phyloP scores from a whole-genome alignment of 345 rosid species.

The Barbarea vulgaris region DNA sequence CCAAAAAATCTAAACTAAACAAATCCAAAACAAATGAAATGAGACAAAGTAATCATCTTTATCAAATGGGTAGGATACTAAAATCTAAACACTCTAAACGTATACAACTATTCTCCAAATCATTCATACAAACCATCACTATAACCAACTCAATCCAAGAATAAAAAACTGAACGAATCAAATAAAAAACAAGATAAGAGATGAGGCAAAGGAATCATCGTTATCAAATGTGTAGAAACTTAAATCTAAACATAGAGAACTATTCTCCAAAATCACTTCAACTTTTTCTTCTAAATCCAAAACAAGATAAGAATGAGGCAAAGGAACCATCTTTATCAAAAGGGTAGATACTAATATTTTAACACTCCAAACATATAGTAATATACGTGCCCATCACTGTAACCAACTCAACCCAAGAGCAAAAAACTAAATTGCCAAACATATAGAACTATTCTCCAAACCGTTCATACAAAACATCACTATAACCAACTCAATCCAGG shows the following conservation, averaged over 20 bases:
- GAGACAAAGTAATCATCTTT: background rate
- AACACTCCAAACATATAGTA: background rate
- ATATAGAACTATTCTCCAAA: background rate
- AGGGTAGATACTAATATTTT: background rate
- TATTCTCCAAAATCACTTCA: background rate
- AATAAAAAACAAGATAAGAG: too few species aligned
- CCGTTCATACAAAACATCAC: background rate
- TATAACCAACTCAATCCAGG: background rate
- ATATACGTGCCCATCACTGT: too few species aligned
- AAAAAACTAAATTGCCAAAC: too few species aligned
- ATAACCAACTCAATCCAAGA: too few species aligned
- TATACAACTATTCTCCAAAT: too few species aligned
- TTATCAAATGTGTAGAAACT: too few species aligned
- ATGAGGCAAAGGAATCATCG: too few species aligned
- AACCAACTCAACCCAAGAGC: too few species aligned
- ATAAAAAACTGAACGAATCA: too few species aligned
- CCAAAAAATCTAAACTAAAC: background rate
- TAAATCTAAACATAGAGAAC: too few species aligned
- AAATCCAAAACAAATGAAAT: slow-evolving; percentile 6
- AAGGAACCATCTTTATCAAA: background rate
- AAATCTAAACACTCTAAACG: background rate
- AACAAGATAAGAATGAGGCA: background rate
- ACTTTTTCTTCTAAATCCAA: background rate
- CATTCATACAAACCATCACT: too few species aligned
- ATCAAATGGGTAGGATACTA: background rate